A percentile compares a stretch with the other conserved stretches of the same genome.
These are phyloP conservation scores for Ascochyta koolunga DNA, from an alignment of 2,329 filamentous ascomycete species.

Conservation along the genomic window DNA sequence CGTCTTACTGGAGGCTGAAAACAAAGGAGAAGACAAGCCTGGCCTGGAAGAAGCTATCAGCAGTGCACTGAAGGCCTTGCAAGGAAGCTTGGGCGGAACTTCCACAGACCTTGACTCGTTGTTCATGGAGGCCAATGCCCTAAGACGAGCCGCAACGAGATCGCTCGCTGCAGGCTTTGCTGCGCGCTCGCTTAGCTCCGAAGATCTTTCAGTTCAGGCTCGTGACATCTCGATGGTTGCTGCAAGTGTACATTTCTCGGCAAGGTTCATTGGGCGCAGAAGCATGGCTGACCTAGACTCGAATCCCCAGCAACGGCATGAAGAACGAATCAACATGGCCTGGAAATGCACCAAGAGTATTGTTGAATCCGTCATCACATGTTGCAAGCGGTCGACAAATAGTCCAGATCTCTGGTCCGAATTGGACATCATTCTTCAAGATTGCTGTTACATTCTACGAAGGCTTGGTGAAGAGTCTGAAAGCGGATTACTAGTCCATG, in stretches of 20 bases:
- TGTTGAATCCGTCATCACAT: conserved; percentile 43
- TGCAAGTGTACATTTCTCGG: conserved; percentile 40
- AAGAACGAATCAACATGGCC: conserved; percentile 31
- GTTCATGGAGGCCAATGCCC: conserved; percentile 42
- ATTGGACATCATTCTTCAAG: conserved; percentile 41
- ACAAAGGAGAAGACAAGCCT: conserved; percentile 25
- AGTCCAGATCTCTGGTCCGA: conserved; percentile 36
- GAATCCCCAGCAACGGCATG: conserved; percentile 24
- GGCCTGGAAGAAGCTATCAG: conserved; percentile 26
- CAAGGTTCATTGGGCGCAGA: conserved; percentile 38
- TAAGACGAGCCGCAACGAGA: conserved; percentile 41
- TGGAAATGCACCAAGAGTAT: conserved; percentile 42
- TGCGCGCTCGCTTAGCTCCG: conserved; percentile 7
- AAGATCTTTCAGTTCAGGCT: conserved; percentile 11
- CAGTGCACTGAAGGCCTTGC: conserved; percentile 34
- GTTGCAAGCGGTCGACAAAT: conserved; percentile 37
- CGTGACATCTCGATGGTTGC: conserved; percentile 34
- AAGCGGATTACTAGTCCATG: conserved; percentile 2
- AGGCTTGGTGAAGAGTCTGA: conserved; percentile 30
- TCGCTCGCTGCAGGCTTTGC: conserved; percentile 23
- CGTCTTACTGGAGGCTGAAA: conserved; percentile 36
- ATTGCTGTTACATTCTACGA: conserved; percentile 37
- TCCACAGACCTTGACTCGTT: conserved; percentile 43
- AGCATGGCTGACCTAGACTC: conserved; percentile 23
- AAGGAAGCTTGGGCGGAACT: conserved; percentile 40